These are phyloP conservation scores for Falciphora oryzae DNA, from an alignment of 2,329 filamentous ascomycete species.

Conservation along the genomic window DNA sequence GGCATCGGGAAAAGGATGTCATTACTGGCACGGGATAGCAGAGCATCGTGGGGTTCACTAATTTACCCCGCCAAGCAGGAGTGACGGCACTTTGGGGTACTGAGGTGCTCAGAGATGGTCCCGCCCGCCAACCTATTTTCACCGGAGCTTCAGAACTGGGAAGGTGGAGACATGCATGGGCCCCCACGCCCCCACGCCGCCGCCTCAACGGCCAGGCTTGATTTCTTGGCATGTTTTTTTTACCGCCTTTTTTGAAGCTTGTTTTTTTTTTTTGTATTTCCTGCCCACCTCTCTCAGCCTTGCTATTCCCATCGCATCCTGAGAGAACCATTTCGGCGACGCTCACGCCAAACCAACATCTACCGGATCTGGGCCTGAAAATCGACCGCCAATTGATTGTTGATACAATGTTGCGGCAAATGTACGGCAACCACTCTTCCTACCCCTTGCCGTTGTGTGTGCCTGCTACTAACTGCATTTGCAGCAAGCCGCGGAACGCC, in stretches of 20 bases:
- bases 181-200: not conserved
- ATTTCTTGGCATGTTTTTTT: not conserved
- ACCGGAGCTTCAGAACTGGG: not conserved
- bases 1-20: too few species aligned
- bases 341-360: not conserved
- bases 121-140: not conserved
- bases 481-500: constrained; percentile 60
- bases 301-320: not conserved
- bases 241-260: constrained; percentile 13
- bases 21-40: too few species aligned
- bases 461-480: not conserved
- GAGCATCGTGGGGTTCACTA: too few species aligned
- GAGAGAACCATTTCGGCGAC: not conserved
- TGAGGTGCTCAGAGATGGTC: too few species aligned
- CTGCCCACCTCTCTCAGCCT: not conserved
- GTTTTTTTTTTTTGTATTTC: constrained; percentile 4
- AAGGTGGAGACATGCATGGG: not conserved
- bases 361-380: not conserved
- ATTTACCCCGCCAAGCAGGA: too few species aligned
- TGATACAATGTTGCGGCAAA: constrained; percentile 18
- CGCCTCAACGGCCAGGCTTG: not conserved
- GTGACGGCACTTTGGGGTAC: too few species aligned
- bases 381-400: not conserved
- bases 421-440: constrained; percentile 3
- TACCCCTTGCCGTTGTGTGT: not conserved